phyloP scores from a whole-genome alignment of 2,329 filamentous ascomycete genomes.

The Chrysoporthe puriensis region DNA sequence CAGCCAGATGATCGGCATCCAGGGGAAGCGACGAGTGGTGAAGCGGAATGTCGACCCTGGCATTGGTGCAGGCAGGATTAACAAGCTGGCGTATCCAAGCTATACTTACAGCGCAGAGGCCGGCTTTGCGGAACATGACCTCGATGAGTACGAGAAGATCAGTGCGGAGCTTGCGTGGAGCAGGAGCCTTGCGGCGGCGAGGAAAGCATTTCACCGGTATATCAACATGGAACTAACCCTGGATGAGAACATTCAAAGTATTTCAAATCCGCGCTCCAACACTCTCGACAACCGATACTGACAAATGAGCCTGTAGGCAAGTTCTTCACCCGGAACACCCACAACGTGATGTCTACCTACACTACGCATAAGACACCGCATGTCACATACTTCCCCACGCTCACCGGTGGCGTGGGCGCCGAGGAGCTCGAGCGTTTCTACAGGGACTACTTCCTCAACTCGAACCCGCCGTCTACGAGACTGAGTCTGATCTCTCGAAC shows the following conservation, averaged over 20 bases:
- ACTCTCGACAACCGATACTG: constrained; percentile 33
- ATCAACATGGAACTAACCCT: constrained; percentile 67
- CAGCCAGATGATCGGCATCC: constrained; percentile 49
- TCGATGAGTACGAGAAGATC: constrained; percentile 69
- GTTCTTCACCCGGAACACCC: constrained; percentile 62
- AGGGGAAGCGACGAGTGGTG: constrained; percentile 45
- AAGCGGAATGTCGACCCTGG: constrained; percentile 42
- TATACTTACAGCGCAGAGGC: constrained; percentile 54
- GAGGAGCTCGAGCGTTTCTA: constrained; percentile 66
- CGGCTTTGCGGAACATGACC: constrained; percentile 73
- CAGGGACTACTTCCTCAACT: constrained; percentile 64
- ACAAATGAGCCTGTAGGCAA: constrained; percentile 39
- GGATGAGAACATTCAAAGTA: constrained; percentile 66
- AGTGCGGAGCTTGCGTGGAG: constrained; percentile 70
- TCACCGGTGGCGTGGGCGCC: constrained; percentile 66
- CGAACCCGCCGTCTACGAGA: constrained; percentile 62
- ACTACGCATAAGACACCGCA: constrained; percentile 66
- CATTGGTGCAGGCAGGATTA: constrained; percentile 42
- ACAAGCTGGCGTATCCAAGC: constrained; percentile 43
- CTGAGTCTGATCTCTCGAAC: constrained; percentile 68
- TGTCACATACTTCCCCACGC: constrained; percentile 69
- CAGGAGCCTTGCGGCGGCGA: constrained; percentile 62
- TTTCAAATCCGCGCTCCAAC: neutral
- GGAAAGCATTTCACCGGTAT: constrained; percentile 61
- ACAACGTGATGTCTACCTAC: constrained; percentile 63